phyloP scores from a whole-genome alignment of 148 eudicot species.

The Hydrangea macrophylla region DNA sequence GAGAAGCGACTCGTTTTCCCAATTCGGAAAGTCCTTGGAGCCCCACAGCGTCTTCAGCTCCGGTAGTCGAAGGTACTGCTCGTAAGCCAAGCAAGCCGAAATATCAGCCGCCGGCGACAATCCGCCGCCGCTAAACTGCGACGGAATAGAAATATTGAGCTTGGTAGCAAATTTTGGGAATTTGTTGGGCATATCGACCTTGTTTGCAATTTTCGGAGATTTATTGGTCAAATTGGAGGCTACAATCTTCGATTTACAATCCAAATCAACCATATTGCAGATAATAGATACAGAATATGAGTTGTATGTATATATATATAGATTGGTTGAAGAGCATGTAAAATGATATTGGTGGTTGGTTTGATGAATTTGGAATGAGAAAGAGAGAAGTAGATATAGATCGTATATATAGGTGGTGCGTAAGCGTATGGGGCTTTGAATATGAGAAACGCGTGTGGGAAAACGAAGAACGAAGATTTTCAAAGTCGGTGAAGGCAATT shows the following conservation, averaged over 20 bases:
- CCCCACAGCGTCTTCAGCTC: constrained; percentile 57
- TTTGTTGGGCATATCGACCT: constrained; percentile 37
- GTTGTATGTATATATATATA: background rate
- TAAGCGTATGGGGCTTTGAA: background rate
- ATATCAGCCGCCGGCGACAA: constrained; percentile 51
- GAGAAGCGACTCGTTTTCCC: constrained; percentile 54
- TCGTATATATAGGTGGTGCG: constrained; percentile 24
- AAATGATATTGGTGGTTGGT: background rate
- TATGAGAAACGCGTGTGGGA: constrained; percentile 25
- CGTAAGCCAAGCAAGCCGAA: constrained; percentile 55
- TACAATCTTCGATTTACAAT: constrained; percentile 54
- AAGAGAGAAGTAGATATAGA: constrained; percentile 1
- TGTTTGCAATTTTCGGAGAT: constrained; percentile 30
- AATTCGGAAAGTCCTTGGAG: constrained; percentile 42
- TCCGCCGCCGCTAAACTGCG: constrained; percentile 25
- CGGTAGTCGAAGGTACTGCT: constrained; percentile 57
- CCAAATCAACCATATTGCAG: constrained; percentile 59
- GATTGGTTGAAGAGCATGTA: background rate
- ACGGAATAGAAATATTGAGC: constrained; percentile 30
- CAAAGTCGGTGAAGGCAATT: constrained; percentile 9
- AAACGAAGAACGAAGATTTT: background rate
- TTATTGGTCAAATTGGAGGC: constrained; percentile 34
- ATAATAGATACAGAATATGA: background rate
- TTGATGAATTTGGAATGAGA: background rate
- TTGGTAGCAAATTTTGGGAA: constrained; percentile 31